Conservation (phyloP, 1,284 basidiomycete species). For the Fomes fomentarius region DNA sequence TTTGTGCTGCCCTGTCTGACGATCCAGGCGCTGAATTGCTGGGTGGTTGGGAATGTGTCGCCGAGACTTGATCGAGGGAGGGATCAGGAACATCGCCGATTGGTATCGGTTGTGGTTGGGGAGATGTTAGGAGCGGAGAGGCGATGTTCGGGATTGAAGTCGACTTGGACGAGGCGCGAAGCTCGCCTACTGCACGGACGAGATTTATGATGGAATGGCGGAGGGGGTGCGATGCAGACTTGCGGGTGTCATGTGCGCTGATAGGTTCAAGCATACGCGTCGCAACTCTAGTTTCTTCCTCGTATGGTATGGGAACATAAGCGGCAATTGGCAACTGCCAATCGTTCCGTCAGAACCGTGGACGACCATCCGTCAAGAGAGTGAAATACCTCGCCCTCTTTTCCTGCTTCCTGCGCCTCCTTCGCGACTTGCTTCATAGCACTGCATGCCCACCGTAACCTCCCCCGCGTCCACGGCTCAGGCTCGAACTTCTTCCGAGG, state of each 20-base stretch:
- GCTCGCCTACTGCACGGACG: slow-evolving; percentile 69
- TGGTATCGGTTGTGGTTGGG: slow-evolving; percentile 6
- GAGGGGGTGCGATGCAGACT: slow-evolving; percentile 71
- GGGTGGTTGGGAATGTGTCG: slow-evolving; percentile 3
- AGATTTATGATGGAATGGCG: slow-evolving; percentile 83
- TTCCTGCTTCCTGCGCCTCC: slow-evolving; percentile 52
- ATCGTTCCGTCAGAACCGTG: slow-evolving; percentile 1
- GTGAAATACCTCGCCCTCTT: slow-evolving; percentile 57
- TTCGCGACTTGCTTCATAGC: slow-evolving; percentile 59
- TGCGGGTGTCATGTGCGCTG: slow-evolving; percentile 72
- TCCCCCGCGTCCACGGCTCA: slow-evolving; percentile 68
- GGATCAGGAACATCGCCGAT: slow-evolving; percentile 1
- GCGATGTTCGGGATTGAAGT: too few relatives aligned
- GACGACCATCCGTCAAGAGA: not conserved
- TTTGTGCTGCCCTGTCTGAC: slow-evolving; percentile 18
- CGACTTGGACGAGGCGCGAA: slow-evolving; percentile 45
- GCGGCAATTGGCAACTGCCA: slow-evolving; percentile 80
- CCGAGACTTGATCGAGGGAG: slow-evolving; percentile 5
- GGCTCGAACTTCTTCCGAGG: slow-evolving; percentile 73
- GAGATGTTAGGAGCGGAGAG: slow-evolving; percentile 8
- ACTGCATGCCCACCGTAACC: slow-evolving; percentile 73
- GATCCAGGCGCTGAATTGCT: not conserved
- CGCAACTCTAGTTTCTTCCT: slow-evolving; percentile 33
- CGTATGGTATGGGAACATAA: slow-evolving; percentile 68
- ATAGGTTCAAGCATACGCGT: slow-evolving; percentile 46